Percentiles rank a stretch among this genome's conserved stretches.
Evolutionary conservation across 208 protist species (phyloP).

Genomic region (Borovskyia barvae): DNA sequence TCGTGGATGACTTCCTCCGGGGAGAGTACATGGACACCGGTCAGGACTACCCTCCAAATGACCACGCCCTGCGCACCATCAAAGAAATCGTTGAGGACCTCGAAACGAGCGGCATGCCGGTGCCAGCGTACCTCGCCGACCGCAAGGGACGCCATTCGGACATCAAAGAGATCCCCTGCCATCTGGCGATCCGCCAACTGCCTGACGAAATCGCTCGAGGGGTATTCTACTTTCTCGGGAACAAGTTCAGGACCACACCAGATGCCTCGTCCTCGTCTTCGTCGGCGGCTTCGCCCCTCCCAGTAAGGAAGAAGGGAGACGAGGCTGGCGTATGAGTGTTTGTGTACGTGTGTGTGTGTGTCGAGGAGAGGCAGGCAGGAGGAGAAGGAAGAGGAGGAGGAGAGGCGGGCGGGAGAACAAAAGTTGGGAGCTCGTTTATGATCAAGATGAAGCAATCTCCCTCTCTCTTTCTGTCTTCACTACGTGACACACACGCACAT

Average conservation of each 20-base stretch:
- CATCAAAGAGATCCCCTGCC: conserved; percentile 86
- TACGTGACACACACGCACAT: too few species aligned
- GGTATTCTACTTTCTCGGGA: conserved; percentile 85
- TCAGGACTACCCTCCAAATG: conserved; percentile 77
- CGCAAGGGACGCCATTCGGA: conserved; percentile 37
- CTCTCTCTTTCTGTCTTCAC: too few species aligned
- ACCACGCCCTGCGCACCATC: conserved; percentile 72
- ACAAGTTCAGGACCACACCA: conserved; percentile 56
- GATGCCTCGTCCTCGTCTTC: conserved; percentile 11
- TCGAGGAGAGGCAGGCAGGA: too few species aligned
- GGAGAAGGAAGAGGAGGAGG: too few species aligned
- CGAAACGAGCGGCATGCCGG: conserved; percentile 51
- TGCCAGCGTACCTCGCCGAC: conserved; percentile 77
- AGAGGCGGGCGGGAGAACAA: too few species aligned
- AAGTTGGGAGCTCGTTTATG: too few species aligned
- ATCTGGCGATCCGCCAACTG: conserved; percentile 80
- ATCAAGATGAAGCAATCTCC: too few species aligned
- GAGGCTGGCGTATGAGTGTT: not conserved
- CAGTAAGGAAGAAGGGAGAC: conserved; percentile 1
- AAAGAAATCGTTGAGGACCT: conserved; percentile 74
- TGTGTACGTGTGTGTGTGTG: conserved; percentile 4
- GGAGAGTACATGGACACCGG: conserved; percentile 90
- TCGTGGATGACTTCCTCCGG: conserved; percentile 89
- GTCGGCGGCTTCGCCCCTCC: conserved; percentile 7
- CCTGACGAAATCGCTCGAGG: conserved; percentile 85